Evolutionary conservation across 345 rosid species (phyloP), one percentile per base, ranked within the genome.

Genomic region (Acer saccharum): DNA sequence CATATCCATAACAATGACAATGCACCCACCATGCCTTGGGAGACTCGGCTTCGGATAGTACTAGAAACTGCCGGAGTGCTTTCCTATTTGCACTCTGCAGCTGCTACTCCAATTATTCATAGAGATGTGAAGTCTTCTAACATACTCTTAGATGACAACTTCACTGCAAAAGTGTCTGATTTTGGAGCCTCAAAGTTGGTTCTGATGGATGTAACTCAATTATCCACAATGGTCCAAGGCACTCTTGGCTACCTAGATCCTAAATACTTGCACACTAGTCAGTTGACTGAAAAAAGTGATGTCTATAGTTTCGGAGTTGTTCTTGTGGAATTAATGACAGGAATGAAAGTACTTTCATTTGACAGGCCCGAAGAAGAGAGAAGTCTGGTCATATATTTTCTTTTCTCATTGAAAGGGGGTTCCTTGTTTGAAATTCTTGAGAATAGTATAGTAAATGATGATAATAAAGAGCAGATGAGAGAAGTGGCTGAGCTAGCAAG

Each of bases 301-400:
- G 88, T 86, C 2, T 88, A 86, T 17, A 83, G 86, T 73, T 88
- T 88, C 17, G 88, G 88, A 1, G 86, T 84, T 7, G 81, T 88
- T 8, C 80, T 88, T 1, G 77, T 72, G 35, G 88, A 86, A 55
- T 66, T 88, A 0, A 25, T 86, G 11, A 77, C 88, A 0, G 60
- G 83, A 6, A 55, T 73, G 71, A 84, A 82, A 23, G 78, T 83
- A 21, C 13, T 86, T 58, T 79, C 73, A 9, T 81, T 78, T 6
- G 74, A 71, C 4, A 8, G 78, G 41, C 61, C 76, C 1, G 85
- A 72, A 14, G 72, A 44, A 12, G 72, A 82, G 12, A 77, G 80
- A 54, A 82, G 63, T 75, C 18, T 84, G 1, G 89, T 71, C 7
- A 76, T 50, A 69, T 71, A 74, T 66, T 86, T 84, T 65, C 46